phyloP scores from a whole-genome alignment of 768 basidiomycete species.

The Trametes cingulata region DNA sequence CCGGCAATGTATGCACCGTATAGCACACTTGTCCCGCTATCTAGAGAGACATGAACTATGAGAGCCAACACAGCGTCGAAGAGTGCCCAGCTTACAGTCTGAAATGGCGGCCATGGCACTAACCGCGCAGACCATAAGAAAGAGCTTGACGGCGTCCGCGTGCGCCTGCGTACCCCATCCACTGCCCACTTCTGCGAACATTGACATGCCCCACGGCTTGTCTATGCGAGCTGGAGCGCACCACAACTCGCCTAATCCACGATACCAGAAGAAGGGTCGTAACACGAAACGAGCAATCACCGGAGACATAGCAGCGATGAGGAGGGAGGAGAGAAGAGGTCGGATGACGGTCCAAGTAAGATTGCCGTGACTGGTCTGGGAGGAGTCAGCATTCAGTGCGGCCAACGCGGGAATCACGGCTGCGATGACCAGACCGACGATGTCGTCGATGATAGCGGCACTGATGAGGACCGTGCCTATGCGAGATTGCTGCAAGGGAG shows the following conservation, averaged over 20 bases:
- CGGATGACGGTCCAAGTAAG: conserved; percentile 43
- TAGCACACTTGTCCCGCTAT: conserved; percentile 56
- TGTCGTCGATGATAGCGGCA: conserved; percentile 67
- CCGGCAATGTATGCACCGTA: conserved; percentile 67
- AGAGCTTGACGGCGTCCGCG: conserved; percentile 23
- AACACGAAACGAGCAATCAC: conserved; percentile 33
- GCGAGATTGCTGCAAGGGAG: conserved; percentile 44
- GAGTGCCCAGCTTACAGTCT: conserved; percentile 35
- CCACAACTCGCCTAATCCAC: conserved; percentile 23
- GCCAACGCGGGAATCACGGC: conserved; percentile 50
- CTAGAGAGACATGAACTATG: conserved; percentile 6
- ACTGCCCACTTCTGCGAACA: not conserved
- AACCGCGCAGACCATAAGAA: conserved; percentile 40
- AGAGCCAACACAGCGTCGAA: not conserved
- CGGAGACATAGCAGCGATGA: conserved; percentile 45
- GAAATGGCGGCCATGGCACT: conserved; percentile 50
- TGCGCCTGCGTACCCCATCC: conserved; percentile 27
- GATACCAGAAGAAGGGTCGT: conserved; percentile 25
- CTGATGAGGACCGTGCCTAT: conserved; percentile 59
- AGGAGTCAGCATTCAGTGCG: conserved; percentile 7
- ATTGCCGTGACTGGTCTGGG: not conserved
- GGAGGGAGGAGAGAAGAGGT: conserved; percentile 56
- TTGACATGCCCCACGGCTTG: conserved; percentile 13
- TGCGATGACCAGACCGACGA: conserved; percentile 60
- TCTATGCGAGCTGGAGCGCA: conserved; percentile 21